Percentiles rank a stretch among this genome's conserved stretches.
Conservation (phyloP, 2,329 filamentous ascomycete species). For the Pseudofabraea citricarpa region DNA sequence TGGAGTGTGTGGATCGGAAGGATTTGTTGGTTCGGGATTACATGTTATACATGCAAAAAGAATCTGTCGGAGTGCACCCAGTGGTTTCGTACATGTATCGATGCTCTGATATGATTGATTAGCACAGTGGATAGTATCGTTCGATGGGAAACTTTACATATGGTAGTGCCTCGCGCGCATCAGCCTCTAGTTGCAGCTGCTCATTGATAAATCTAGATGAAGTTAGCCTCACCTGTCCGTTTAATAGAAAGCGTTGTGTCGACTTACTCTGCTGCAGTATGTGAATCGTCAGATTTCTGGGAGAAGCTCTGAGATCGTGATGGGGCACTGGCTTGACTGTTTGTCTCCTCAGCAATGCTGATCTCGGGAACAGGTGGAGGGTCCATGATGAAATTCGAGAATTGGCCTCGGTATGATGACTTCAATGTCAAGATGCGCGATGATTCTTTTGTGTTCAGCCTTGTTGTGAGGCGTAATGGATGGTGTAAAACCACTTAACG, state of each 20-base stretch:
- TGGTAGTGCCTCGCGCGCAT: slow-evolving; percentile 90
- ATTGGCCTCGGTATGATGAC: no score
- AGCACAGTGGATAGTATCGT: no score
- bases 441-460: no score
- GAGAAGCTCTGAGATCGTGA: slow-evolving; percentile 55
- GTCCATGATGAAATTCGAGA: slow-evolving; percentile 31
- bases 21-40: slow-evolving; percentile 68
- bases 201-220: slow-evolving; percentile 80
- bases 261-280: slow-evolving; percentile 42
- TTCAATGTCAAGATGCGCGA: neutral
- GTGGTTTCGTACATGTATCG: slow-evolving; percentile 84
- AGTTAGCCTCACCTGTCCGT: no score
- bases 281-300: slow-evolving; percentile 46
- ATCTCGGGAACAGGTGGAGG: slow-evolving; percentile 25
- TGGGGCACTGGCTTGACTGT: slow-evolving; percentile 12
- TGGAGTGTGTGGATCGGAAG: slow-evolving; percentile 58
- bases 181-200: slow-evolving; percentile 87
- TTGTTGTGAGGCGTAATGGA: neutral
- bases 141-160: slow-evolving; percentile 63
- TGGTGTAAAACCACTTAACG: no score
- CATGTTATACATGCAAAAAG: slow-evolving; percentile 94
- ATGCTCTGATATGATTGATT: slow-evolving; percentile 61
- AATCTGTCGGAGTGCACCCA: slow-evolving; percentile 81
- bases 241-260: neutral
- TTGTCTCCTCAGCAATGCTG: slow-evolving; percentile 7